Evolutionary conservation across 1,284 basidiomycete species (phyloP).

Genomic region (Porodaedalea pini): DNA sequence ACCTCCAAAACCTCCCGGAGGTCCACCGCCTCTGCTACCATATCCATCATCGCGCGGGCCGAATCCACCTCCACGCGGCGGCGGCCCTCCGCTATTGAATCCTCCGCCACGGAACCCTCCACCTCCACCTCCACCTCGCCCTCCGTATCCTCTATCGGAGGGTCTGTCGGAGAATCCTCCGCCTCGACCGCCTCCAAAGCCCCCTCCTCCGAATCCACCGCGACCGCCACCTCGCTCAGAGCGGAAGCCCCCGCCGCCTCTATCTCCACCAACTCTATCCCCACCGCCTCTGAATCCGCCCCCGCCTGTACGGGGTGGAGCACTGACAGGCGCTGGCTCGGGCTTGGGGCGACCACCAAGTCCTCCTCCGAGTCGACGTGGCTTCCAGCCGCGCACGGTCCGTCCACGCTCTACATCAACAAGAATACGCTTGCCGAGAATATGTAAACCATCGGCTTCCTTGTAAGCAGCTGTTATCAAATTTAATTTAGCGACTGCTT

Average conservation of each 20-base stretch:
- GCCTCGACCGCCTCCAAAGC: conserved; percentile 32
- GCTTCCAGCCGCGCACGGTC: conserved; percentile 98
- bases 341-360: conserved; percentile 94
- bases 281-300: conserved; percentile 28
- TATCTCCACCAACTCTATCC: too few species aligned
- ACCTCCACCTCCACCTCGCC: conserved; percentile 31
- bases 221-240: conserved; percentile 30
- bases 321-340: conserved; percentile 45
- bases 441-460: conserved; percentile 96
- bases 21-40: conserved; percentile 14
- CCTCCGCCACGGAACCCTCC: conserved; percentile 14
- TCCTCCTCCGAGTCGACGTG: conserved; percentile 90
- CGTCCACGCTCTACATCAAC: conserved; percentile 98
- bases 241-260: conserved; percentile 19
- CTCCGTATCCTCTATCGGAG: conserved; percentile 22
- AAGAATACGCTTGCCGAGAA: conserved; percentile 91
- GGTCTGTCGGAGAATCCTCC: conserved; percentile 15
- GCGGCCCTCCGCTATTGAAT: conserved; percentile 2
- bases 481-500: conserved; percentile 3
- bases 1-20: conserved; percentile 24
- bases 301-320: conserved; percentile 36
- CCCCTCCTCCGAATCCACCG: conserved; percentile 35
- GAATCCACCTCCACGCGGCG: not conserved
- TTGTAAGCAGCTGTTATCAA: conserved; percentile 87
- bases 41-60: conserved; percentile 16